Evolutionary conservation across 371 early-diverging fungal genomes (phyloP), one percentile per base, ranked within the genome.

Genomic region (Basidiobolus meristosporus): DNA sequence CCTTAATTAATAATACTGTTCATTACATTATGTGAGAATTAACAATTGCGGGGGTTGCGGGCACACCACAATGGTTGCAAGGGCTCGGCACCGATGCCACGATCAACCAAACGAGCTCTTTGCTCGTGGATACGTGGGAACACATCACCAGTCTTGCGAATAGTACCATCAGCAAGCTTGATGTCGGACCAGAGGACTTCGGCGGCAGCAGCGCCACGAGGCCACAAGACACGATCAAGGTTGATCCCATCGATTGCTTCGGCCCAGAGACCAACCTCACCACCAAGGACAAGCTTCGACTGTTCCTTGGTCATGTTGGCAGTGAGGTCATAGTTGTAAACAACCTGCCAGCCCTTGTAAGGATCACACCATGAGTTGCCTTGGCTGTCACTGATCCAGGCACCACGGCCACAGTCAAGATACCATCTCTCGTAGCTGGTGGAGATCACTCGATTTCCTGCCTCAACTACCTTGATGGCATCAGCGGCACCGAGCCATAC

Each of bases 281-380:
- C 65, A 32, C 68, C 68, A 11, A 65, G 17, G 12, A 70, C 51
- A n/a, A 54, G 54, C 43, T 56, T 47, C 10, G 43, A 41, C 43
- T 53, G 42, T 1, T 17, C 2, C 17, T 38, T 29, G 32, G 47
- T 50, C 39, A 47, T 21, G 43, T 54, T 54, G n/a, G 46, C 44
- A 16, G 34, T 6, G 4, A 33, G 63, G 38, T 82, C 81, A 47
- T 65, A 84, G 31, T 59, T 53, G 48, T 84, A 84, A 10, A 82
- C 71, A 34, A 70, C 69, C 60, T 78, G 78, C 82, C 82, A 82
- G 19, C 68, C 62, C 68, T 84, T 84, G 64, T 63, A 81, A 14
- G 82, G 82, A 38, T 62, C 67, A 45, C 84, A 82, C 80, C 82
- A 82, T 30, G 73, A 73, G 15, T 65, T 68, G 41, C 78, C 77